Conservation (phyloP, 2,329 filamentous ascomycete species). For the Ramichloridium luteum region DNA sequence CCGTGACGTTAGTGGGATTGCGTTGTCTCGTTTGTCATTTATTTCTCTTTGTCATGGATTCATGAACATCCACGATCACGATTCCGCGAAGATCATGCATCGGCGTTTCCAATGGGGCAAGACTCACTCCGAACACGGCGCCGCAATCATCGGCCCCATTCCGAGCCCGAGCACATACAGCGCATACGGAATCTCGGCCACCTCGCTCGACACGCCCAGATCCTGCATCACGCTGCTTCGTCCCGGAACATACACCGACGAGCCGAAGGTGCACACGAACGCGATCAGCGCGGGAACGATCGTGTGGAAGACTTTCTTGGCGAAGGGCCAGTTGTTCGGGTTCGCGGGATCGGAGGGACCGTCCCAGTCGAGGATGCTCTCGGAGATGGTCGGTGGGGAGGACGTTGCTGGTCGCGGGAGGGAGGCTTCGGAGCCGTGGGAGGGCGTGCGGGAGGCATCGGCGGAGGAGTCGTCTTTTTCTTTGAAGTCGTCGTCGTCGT, state of each 20-base stretch:
- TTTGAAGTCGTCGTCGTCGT: too few species aligned
- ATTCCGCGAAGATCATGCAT: too few species aligned
- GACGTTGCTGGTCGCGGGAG: too few species aligned
- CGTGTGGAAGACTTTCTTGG: constrained; percentile 32
- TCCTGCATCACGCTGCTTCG: constrained; percentile 34
- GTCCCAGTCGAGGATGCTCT: constrained; percentile 12
- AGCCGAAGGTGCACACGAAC: constrained; percentile 27
- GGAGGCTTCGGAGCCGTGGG: too few species aligned
- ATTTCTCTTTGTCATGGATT: too few species aligned
- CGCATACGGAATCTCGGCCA: constrained; percentile 45
- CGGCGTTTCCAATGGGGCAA: too few species aligned
- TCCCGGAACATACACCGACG: constrained; percentile 12
- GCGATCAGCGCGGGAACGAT: constrained; percentile 22
- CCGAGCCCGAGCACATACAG: constrained; percentile 49
- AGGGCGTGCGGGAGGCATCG: too few species aligned
- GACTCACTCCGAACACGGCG: not conserved
- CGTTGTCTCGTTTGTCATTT: too few species aligned
- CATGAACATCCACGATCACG: too few species aligned
- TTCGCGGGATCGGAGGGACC: constrained; percentile 32
- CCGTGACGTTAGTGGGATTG: too few species aligned
- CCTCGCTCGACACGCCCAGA: constrained; percentile 43
- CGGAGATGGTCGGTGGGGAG: too few species aligned
- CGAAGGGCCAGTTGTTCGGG: constrained; percentile 39
- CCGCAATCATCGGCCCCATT: constrained; percentile 37
- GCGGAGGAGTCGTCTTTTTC: too few species aligned